phyloP scores from a whole-genome alignment of 305 asterid species.

The Caryopteris hybrid region DNA sequence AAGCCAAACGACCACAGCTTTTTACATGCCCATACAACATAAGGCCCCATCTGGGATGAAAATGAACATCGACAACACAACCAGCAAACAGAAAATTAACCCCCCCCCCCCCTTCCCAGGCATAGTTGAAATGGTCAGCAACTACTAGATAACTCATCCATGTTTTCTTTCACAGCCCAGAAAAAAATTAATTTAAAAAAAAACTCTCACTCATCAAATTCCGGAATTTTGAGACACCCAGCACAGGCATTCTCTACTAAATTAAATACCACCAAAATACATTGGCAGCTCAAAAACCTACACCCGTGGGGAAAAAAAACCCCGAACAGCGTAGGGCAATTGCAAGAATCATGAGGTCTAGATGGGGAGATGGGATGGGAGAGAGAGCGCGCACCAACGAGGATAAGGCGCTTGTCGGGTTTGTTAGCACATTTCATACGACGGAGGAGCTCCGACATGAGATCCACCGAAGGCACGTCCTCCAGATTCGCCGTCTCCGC shows the following conservation, averaged over 20 bases:
- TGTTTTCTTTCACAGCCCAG: too few relatives aligned
- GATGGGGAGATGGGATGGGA: background rate
- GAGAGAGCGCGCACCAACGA: slow-evolving; percentile 38
- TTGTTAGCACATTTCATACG: slow-evolving; percentile 70
- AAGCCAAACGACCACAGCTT: background rate
- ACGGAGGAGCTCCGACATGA: slow-evolving; percentile 74
- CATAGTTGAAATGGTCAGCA: background rate
- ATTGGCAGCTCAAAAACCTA: slow-evolving; percentile 4
- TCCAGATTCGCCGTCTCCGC: slow-evolving; percentile 39
- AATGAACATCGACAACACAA: background rate
- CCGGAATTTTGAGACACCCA: background rate
- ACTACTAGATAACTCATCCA: background rate
- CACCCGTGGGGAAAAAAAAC: background rate
- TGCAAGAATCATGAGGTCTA: background rate
- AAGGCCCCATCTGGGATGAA: background rate
- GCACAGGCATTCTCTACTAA: slow-evolving; percentile 1
- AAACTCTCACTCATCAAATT: background rate
- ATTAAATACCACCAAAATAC: background rate
- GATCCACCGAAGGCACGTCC: slow-evolving; percentile 62
- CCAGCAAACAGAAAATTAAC: background rate
- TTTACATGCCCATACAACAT: background rate
- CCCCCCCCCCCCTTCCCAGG: background rate
- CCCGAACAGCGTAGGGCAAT: background rate
- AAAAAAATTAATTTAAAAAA: too few relatives aligned
- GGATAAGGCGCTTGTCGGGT: slow-evolving; percentile 77